These are phyloP conservation scores for Coemansia sp. DNA, from an alignment of 192 early-diverging fungal species.

Conservation along the genomic window DNA sequence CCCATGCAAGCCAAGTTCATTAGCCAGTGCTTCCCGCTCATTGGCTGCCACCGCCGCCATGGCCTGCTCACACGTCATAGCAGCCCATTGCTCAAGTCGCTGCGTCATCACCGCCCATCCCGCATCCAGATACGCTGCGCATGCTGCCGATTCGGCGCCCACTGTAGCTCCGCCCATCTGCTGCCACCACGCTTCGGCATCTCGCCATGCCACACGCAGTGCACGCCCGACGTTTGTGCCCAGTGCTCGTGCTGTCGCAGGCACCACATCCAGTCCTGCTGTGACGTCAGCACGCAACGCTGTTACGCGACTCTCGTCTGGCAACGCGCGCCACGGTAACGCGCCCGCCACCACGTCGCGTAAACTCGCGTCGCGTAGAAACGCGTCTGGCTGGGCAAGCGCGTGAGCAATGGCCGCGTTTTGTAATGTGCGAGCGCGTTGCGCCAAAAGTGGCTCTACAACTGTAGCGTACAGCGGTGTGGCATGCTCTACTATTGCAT, in stretches of 20 bases:
- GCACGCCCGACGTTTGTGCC: constrained; percentile 2
- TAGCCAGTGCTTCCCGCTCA: neutral
- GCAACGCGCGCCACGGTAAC: constrained; percentile 31
- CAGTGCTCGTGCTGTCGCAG: constrained; percentile 14
- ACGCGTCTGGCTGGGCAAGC: constrained; percentile 17
- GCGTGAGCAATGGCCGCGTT: constrained; percentile 15
- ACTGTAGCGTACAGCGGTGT: constrained; percentile 14
- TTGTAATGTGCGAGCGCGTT: constrained; percentile 19
- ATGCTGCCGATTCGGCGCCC: constrained; percentile 18
- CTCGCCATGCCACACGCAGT: constrained; percentile 28
- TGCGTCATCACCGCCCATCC: constrained; percentile 19
- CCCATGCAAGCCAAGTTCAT: neutral
- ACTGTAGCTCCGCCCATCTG: constrained; percentile 39
- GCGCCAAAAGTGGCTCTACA: constrained; percentile 35
- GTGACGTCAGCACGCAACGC: constrained; percentile 12
- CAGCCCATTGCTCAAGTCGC: constrained; percentile 32
- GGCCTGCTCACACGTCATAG: neutral
- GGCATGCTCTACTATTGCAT: constrained; percentile 9
- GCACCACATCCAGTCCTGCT: constrained; percentile 23
- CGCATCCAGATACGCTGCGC: constrained; percentile 17
- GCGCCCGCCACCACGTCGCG: constrained; percentile 23
- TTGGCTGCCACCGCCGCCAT: neutral
- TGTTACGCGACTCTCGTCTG: neutral
- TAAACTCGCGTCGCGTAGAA: constrained; percentile 10
- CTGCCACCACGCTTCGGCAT: constrained; percentile 46